Evolutionary conservation across 2,329 filamentous ascomycete species (phyloP).

Genomic region (Gremmenia infestans): DNA sequence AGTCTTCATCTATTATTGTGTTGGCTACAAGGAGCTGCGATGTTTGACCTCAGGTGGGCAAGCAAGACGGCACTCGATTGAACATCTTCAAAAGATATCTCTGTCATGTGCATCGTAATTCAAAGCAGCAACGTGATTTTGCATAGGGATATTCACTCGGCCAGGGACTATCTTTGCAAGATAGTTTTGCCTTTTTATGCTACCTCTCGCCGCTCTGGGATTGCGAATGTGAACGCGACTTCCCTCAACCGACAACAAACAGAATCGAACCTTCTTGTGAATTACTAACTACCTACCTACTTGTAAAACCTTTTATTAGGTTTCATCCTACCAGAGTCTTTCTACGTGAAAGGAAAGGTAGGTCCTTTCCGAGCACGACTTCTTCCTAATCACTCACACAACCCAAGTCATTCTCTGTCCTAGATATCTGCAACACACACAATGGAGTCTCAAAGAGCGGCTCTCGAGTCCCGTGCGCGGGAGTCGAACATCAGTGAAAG

Average conservation of each 20-base stretch:
- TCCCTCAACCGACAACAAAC: too few species aligned
- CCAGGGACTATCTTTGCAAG: not conserved
- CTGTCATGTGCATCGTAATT: too few species aligned
- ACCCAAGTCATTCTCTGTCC: not conserved
- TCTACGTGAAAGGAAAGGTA: not conserved
- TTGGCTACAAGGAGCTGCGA: too few species aligned
- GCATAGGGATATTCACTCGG: too few species aligned
- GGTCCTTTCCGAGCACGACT: not conserved
- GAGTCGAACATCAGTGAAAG: not conserved
- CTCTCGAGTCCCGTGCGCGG: not conserved
- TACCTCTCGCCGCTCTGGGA: not conserved
- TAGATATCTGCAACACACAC: not conserved
- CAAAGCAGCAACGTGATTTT: too few species aligned
- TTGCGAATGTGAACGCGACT: not conserved
- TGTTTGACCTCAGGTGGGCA: too few species aligned
- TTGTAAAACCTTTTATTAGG: not conserved
- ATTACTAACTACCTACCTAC: not conserved
- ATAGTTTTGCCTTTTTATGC: not conserved
- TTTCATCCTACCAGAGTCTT: too few species aligned
- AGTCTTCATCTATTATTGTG: too few species aligned
- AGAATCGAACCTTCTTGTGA: not conserved
- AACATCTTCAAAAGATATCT: too few species aligned
- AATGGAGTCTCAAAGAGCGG: not conserved
- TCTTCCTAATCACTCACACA: not conserved
- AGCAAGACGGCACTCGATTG: too few species aligned